A percentile compares a stretch with the other conserved stretches of the same genome.
phyloP scores from a whole-genome alignment of 768 basidiomycete genomes.

The Russula olivacea region DNA sequence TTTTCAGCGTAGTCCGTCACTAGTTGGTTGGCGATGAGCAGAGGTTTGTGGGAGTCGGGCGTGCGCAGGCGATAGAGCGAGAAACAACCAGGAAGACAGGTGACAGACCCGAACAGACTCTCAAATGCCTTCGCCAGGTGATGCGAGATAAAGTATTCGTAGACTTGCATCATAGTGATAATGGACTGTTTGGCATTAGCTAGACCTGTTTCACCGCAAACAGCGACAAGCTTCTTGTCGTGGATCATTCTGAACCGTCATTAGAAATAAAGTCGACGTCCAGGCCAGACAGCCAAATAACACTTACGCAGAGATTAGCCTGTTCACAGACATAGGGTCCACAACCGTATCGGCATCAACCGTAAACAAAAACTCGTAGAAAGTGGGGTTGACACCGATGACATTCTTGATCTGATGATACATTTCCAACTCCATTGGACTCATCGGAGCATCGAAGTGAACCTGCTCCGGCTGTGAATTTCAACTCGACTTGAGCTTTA shows the following conservation, averaged over 20 bases:
- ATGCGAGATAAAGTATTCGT: conserved; percentile 99
- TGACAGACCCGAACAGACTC: conserved; percentile 93
- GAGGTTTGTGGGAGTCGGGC: conserved; percentile 90
- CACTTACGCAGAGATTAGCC: conserved; percentile 87
- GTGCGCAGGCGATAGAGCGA: conserved; percentile 94
- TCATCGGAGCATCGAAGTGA: conserved; percentile 95
- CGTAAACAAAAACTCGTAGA: conserved; percentile 94
- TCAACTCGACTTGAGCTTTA: not conserved
- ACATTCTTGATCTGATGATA: conserved; percentile 99
- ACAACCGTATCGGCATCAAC: conserved; percentile 96
- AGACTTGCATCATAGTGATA: conserved; percentile 98
- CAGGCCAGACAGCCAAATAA: not conserved
- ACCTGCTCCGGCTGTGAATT: conserved; percentile 46
- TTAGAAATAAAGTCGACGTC: not conserved
- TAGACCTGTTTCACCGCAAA: conserved; percentile 92
- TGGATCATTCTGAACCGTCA: conserved; percentile 74
- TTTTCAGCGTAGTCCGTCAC: conserved; percentile 93
- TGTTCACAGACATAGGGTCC: conserved; percentile 79
- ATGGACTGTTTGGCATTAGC: conserved; percentile 92
- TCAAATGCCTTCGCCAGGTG: conserved; percentile 99
- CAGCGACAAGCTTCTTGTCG: conserved; percentile 89
- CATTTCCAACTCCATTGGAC: conserved; percentile 94
- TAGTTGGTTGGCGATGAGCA: conserved; percentile 87
- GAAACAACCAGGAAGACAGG: conserved; percentile 98
- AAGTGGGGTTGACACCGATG: conserved; percentile 96